Evolutionary conservation across 2,329 filamentous ascomycete genomes (phyloP), one percentile per base, ranked within the genome.

Genomic region (Microascus cirrosus): DNA sequence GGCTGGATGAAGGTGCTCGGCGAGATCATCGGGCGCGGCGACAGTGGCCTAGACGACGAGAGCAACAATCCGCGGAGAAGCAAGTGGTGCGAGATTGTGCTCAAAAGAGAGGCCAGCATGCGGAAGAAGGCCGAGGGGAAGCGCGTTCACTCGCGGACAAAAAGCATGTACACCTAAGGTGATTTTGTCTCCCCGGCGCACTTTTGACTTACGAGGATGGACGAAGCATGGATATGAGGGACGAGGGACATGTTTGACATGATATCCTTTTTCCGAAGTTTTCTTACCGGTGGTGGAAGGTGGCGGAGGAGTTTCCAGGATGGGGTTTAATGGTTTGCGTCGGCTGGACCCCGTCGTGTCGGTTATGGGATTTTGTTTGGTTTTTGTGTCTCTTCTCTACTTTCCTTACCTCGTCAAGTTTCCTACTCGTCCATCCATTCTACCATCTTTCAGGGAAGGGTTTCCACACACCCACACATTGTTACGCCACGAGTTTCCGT

Each of bases 1-100:
- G 87, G 85, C 58, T 99, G 94, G 94, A 94, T 99, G 88, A 85
- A 85, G 69, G 87, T 90, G 15, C 82, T 99, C 24, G 80, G 80
- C 2, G 91, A 97, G 51, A 78, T 85, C 57, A 78, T 83, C 60
- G 80, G 82, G 39, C 82, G 83, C 48, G 73, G 77, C 59, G 74
- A 77, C 57, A 71, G 72, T 59, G 67, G 68, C 35, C 54, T 59
- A 20, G 77, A 78, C 13, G 79, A 80, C 50, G 77, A 76, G 28
- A 62, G 63, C 45, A 65, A 62, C 20, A 70, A 68, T n/a, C 66
- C 71, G 34, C 74, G 75, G 58, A 76, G 77, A 64, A 74, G 77
- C 60, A 83, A 83, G 70, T 88, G 85, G 85, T 87, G 83, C 65
- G 84, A 87, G 61, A 70, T 85, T 62, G 79, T 87, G 61, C 74